Evolutionary conservation across 2,329 filamentous ascomycete genomes (phyloP), one percentile per base, ranked within the genome.

Genomic region (Rutstroemia sp.): DNA sequence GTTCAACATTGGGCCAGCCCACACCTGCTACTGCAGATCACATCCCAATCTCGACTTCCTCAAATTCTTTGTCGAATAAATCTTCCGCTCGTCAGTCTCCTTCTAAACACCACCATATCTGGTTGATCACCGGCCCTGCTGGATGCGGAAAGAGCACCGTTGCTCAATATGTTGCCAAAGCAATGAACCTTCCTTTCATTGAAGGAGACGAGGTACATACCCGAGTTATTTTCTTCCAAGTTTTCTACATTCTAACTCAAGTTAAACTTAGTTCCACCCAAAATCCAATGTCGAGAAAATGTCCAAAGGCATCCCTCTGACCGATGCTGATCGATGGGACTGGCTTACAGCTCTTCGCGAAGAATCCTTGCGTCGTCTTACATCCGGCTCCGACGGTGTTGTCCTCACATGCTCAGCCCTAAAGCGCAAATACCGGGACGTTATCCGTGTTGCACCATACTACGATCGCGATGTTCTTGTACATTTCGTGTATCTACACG

Each of bases 371-470:
- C 72, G 73, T 53, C 75, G 75, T 51, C 75, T 87, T 49, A 60
- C 62, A 48, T 51, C 68, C 45, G 83, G 84, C 39, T 78, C 81
- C 17, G 74, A 79, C 30, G 87, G 90, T 49, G 94, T 96, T n/a
- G 89, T 99, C 50, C 81, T 99, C 59, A 96, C 94, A 53, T 99
- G 94, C 79, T 96, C 90, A 12, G 94, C 92, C 1, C 80, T 99
- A 54, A 97, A 97, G 79, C 88, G 89, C 71, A 96, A 95, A 75
- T 99, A 99, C 77, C 86, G 94, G 65, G 94, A 99, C 67, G 88
- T 92, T 60, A 89, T 94, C 70, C 83, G 89, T 34, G 84, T 92
- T 8, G 88, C 88, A 7, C 84, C 84, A 16, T 91, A 92, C 74
- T 87, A 87, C 71, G 78, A 84, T 61, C 81, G 84, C 54, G 79